Base-by-base conservation (phyloP, 1,284 basidiomycete species). In the Fereydounia khargensis region DNA sequence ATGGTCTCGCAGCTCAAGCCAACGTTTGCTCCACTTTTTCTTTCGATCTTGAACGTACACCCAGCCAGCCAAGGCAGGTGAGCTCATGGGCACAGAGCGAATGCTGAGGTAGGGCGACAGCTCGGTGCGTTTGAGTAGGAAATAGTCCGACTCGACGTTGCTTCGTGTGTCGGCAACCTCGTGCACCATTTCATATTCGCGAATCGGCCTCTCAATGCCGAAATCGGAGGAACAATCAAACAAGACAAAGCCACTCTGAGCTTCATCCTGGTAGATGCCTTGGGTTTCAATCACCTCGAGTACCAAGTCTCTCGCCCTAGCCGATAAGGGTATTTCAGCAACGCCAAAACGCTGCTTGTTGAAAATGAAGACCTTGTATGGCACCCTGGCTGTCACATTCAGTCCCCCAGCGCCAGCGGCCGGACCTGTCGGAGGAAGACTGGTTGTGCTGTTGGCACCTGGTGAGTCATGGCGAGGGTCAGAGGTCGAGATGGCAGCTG, bases 1-100 rank as follows among this genome's bases (percentile, higher is more conserved):
- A 19, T 75, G 68, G 21, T 75, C 73, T 6, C 72, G 63, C 37
- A 75, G 47, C 51, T 75, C 73, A 25, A 75, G 52, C 73, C 73
- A 75, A 5, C 68, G 53, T 39, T 66, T 68, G 39, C 40, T 59
- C 68, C 72, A 74, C 44, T 69, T 71, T 35, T 59, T 57, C 41
- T 61, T 63, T 19, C 65, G 56, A 14, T 62, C 60, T 40, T 67
- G 70, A 20, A 74, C 44, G 8, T 68, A 67, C 10, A 73, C 70
- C 34, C 52, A 72, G 16, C 73, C 73, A 3, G 68, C 68, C 13
- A 75, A 45, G 13, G 53, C 47, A 0, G 72, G 58, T 9, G 70
- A 73, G 21, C 38, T 55, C 3, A 41, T 16, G 2, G 71, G 73
- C 4, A 73, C 42, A 13, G 65, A 42, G 10, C 58, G 61, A 5